Evolutionary conservation across 768 basidiomycete species (phyloP), one percentile per base, ranked within the genome.

Genomic region (Lactarius akahatsu): DNA sequence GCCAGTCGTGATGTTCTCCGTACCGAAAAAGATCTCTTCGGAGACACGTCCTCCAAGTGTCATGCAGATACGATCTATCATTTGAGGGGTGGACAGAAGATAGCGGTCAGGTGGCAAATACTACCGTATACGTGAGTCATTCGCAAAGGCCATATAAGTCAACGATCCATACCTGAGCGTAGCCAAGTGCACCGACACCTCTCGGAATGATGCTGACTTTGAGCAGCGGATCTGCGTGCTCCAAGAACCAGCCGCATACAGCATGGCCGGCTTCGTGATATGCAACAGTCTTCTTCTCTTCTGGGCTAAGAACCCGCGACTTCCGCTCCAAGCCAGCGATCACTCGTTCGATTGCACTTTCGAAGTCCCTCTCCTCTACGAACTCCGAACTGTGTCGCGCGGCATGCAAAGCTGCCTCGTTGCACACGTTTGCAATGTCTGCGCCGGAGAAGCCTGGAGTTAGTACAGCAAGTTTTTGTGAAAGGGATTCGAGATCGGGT

Each of bases 181-280:
- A 99, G 57, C 96, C 96, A 47, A 99, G 81, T 28, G 96, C 94
- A 41, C 96, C 97, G 59, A 92, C 89, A 61, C 97, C 97, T 71
- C 96, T 86, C 50, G 97, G 97, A 68, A 99, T 98, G 76, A 99
- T 99, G 77, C 92, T 96, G 65, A 99, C 97, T 78, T 99, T 98
- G 69, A 98, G 85, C 57, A 98, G 78, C 43, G 96, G 96, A 74
- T 98, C 95, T 54, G 97, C 97, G 70, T 96, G 93, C 78, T 98
- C 94, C 71, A 99, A 80, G 83, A 92, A 98, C 97, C 97, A 99
- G 4, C 97, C 97, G 73, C 93, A 96, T 55, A 98, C 89, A 26
- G 97, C 97, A 77, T 99, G 97, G 5, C 97, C 97, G 28, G 97
- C 97, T 81, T 99, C 97, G 74, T 99, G 97, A 76, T 98, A 98